Evolutionary conservation across 2,329 filamentous ascomycete genomes (phyloP).

Genomic region (Calonectria hongkongensis): DNA sequence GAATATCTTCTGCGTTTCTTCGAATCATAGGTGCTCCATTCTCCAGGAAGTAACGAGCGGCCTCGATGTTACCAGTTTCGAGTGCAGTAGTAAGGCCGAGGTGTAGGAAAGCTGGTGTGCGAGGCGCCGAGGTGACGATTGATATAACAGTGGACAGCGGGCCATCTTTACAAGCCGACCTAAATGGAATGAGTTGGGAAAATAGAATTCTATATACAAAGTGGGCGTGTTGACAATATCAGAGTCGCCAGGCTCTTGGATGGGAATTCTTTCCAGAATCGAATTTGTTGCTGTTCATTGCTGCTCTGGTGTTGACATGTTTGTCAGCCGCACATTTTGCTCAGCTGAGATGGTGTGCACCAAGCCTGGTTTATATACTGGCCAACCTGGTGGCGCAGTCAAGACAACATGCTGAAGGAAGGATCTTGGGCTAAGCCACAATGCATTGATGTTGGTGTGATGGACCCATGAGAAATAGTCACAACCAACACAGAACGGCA

Average conservation of each 20-base stretch:
- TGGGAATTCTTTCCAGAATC: constrained; percentile 25
- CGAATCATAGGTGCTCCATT: constrained; percentile 42
- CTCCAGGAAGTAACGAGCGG: constrained; percentile 30
- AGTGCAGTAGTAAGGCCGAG: constrained; percentile 38
- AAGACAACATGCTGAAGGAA: too few species aligned
- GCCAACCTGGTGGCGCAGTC: too few species aligned
- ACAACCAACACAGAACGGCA: too few species aligned
- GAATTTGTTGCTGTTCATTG: not conserved
- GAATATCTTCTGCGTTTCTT: constrained; percentile 21
- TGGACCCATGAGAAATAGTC: too few species aligned
- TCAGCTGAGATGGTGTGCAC: too few species aligned
- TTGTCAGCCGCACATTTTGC: too few species aligned
- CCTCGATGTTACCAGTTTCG: constrained; percentile 37
- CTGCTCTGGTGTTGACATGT: too few species aligned
- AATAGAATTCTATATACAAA: not conserved
- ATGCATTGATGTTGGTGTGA: too few species aligned
- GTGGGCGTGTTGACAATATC: not conserved
- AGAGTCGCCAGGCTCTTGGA: constrained; percentile 31
- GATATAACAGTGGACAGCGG: constrained; percentile 28
- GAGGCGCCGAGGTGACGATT: constrained; percentile 24
- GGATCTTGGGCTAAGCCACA: too few species aligned
- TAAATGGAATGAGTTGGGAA: constrained; percentile 31
- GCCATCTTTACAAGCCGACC: constrained; percentile 40
- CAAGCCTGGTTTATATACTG: too few species aligned
- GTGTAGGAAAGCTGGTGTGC: constrained; percentile 38